Conservation (phyloP, 495 filamentous ascomycete species). For the Jackrogersella multiformis region DNA sequence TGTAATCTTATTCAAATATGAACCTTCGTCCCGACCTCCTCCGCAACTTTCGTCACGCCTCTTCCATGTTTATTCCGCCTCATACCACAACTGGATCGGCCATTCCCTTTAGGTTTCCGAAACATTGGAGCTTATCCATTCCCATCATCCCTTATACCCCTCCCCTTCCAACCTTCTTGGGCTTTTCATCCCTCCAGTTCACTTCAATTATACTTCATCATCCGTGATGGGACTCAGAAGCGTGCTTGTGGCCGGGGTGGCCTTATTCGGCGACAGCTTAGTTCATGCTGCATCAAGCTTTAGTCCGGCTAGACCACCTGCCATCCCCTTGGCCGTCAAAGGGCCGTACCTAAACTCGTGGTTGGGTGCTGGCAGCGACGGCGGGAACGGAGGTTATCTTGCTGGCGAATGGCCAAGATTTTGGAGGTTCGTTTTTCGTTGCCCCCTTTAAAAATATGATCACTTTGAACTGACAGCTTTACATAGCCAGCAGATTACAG, state of each 20-base stretch:
- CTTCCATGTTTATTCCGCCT: constrained; percentile 27
- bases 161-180: constrained; percentile 26
- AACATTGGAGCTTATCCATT: constrained; percentile 27
- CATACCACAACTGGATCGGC: constrained; percentile 10
- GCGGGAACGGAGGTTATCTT: constrained; percentile 77
- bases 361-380: constrained; percentile 73
- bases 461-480: constrained; percentile 58
- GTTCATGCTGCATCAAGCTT: constrained; percentile 52
- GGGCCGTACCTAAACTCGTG: constrained; percentile 86
- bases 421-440: constrained; percentile 41
- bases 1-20: constrained; percentile 41
- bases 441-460: constrained; percentile 61
- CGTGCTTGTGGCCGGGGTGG: constrained; percentile 37
- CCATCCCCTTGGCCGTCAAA: constrained; percentile 81
- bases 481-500: constrained; percentile 76
- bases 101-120: constrained; percentile 31
- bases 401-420: constrained; percentile 71
- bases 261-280: constrained; percentile 35
- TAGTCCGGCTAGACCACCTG: constrained; percentile 68
- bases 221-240: constrained; percentile 42
- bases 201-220: constrained; percentile 29
- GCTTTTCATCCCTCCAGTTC: constrained; percentile 18
- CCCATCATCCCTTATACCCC: constrained; percentile 19
- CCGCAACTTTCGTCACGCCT: constrained; percentile 14
- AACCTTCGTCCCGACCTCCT: constrained; percentile 29